Base-by-base conservation (phyloP, 2,329 filamentous ascomycete species). In the Botrytis deweyae region DNA sequence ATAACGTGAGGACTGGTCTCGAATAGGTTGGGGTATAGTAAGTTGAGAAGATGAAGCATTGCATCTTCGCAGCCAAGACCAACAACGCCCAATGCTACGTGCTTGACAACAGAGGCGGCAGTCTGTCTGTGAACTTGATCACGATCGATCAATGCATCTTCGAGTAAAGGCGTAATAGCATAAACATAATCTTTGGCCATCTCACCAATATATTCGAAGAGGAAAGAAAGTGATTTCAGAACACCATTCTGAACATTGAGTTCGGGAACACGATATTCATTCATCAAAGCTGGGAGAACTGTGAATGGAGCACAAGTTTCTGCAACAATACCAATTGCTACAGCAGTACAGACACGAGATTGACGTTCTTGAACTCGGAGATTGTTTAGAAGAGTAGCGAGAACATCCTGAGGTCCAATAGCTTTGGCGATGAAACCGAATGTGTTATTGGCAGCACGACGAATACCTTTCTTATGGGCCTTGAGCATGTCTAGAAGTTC, bases 141-240 rank as follows among this genome's bases (percentile, higher is more conserved):
- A 75, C 96, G 92, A 83, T 99, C 96, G 83, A 98, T 98, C 75
- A 99, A 90, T 3, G 97, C 96, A 81, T 99, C 96, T 82, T 99
- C 96, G 2, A 99, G 90, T 16, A 99, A 87, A 10, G 96, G 96
- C 3, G 95, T 98, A 49, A 99, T 95, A 29, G 97, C 96, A 81
- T 99, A 99, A 81, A 99, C 96, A 82, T 99, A 99, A 83, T 99
- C 96, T 85, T 98, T 99, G 76, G 94, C 94, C 96, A 99, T 98
- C 84, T 99, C 96, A 76, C 96, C 96, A 82, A 99, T 99, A 84
- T 99, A 99, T 82, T 99, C 96, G 81, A 98, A 99, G 75, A 99
- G 87, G 88, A 99, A 99, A 10, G 93, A 97, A 71, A 99, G 88
- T 8, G 95, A 95, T 83, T 99, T 99, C 81, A 99, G 90, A 49